phyloP scores from a whole-genome alignment of 352 stramenopile species.

The Phytophthora brassicae region DNA sequence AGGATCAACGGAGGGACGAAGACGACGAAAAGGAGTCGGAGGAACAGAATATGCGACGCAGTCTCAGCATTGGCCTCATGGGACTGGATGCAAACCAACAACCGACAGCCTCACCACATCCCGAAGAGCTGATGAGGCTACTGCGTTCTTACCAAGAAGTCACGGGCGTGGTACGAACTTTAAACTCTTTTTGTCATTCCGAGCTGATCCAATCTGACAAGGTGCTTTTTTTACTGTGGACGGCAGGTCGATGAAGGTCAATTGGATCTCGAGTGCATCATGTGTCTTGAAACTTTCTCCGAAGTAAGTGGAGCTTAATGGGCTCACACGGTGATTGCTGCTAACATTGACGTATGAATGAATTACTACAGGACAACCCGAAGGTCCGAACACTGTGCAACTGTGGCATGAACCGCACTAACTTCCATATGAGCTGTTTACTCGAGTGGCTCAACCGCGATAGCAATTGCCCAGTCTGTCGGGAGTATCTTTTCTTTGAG shows the following conservation, averaged over 20 bases:
- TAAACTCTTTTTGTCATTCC: not conserved
- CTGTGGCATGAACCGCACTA: slow-evolving; percentile 89
- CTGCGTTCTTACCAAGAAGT: slow-evolving; percentile 70
- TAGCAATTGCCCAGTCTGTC: slow-evolving; percentile 83
- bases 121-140: slow-evolving; percentile 36
- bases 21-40: slow-evolving; percentile 27
- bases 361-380: slow-evolving; percentile 51
- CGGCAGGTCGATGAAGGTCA: slow-evolving; percentile 55
- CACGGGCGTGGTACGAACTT: slow-evolving; percentile 58
- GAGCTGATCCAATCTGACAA: slow-evolving; percentile 5
- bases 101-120: slow-evolving; percentile 20
- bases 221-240: slow-evolving; percentile 8
- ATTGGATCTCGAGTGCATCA: slow-evolving; percentile 85
- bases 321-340: not conserved
- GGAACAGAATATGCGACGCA: slow-evolving; percentile 26
- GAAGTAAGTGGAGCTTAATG: slow-evolving; percentile 19
- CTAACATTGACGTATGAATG: not conserved
- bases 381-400: slow-evolving; percentile 86
- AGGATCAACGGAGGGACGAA: slow-evolving; percentile 13
- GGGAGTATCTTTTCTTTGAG: slow-evolving; percentile 87
- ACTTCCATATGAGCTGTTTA: slow-evolving; percentile 89
- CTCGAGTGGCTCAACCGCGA: slow-evolving; percentile 87
- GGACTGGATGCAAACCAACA: slow-evolving; percentile 36
- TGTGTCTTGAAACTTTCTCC: slow-evolving; percentile 80
- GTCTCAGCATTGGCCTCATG: slow-evolving; percentile 29